Evolutionary conservation across 2,329 filamentous ascomycete species (phyloP).

Genomic region (Talaromyces sp.): DNA sequence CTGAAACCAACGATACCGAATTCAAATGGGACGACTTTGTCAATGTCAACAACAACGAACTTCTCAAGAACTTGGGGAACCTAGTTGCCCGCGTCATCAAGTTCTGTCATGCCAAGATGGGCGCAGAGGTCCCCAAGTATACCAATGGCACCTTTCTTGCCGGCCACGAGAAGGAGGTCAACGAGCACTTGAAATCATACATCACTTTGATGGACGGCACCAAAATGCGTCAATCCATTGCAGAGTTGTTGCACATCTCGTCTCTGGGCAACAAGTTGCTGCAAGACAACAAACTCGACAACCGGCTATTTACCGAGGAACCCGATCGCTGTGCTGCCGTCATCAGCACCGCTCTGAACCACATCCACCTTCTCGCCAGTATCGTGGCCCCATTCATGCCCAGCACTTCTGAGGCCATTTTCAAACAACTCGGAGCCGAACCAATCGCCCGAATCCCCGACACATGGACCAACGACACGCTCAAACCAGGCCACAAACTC

Average conservation of each 20-base stretch:
- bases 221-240: conserved; percentile 53
- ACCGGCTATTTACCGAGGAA: conserved; percentile 54
- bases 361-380: conserved; percentile 74
- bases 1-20: conserved; percentile 79
- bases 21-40: conserved; percentile 88
- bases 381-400: conserved; percentile 83
- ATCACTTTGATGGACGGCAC: conserved; percentile 55
- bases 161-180: conserved; percentile 43
- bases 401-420: conserved; percentile 67
- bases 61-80: conserved; percentile 69
- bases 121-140: conserved; percentile 24
- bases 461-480: conserved; percentile 54
- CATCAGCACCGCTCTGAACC: conserved; percentile 75
- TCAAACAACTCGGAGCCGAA: conserved; percentile 64
- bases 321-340: conserved; percentile 56
- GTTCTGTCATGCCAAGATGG: conserved; percentile 51
- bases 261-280: conserved; percentile 56
- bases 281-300: conserved; percentile 58
- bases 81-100: conserved; percentile 70
- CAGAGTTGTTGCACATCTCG: conserved; percentile 52
- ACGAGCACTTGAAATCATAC: conserved; percentile 51
- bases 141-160: conserved; percentile 33
- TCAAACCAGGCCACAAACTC: conserved; percentile 72
- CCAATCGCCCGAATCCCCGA: conserved; percentile 56
- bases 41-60: conserved; percentile 78